Evolutionary conservation across 140 eudicot species (phyloP).

Genomic region (Cichorium intybus): DNA sequence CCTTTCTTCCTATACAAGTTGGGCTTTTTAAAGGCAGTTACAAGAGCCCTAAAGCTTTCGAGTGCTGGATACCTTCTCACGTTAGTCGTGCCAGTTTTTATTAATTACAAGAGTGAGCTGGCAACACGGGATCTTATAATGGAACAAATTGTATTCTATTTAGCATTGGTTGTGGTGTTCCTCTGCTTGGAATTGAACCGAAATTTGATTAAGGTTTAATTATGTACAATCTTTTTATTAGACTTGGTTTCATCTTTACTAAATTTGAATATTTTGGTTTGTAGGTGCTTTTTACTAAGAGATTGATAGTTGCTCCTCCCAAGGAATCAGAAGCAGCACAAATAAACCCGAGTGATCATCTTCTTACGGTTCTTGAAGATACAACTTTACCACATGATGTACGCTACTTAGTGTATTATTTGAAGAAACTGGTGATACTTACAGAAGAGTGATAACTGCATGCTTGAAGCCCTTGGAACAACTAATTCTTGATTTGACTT

Average conservation of each 20-base stretch:
- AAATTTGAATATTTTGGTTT: constrained; percentile 6
- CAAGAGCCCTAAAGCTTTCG: constrained; percentile 61
- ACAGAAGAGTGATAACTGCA: constrained; percentile 70
- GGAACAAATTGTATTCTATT: constrained; percentile 52
- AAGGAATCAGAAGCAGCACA: constrained; percentile 96
- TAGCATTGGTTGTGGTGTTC: constrained; percentile 50
- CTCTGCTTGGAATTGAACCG: constrained; percentile 78
- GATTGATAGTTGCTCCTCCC: constrained; percentile 76
- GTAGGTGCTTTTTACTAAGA: constrained; percentile 75
- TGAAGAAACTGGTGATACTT: constrained; percentile 90
- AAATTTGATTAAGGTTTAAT: constrained; percentile 76
- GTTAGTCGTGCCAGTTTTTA: constrained; percentile 33
- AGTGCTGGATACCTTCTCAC: constrained; percentile 52
- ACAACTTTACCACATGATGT: constrained; percentile 54
- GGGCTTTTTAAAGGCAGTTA: constrained; percentile 57
- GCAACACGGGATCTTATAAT: constrained; percentile 31
- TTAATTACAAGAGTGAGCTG: constrained; percentile 28
- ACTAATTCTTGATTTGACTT: constrained; percentile 48
- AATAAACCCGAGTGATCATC: constrained; percentile 85
- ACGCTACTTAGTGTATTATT: constrained; percentile 86
- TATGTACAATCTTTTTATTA: not conserved
- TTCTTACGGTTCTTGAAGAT: constrained; percentile 75
- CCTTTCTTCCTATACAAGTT: constrained; percentile 90
- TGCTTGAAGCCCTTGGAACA: constrained; percentile 81
- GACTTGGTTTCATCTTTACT: not conserved